phyloP scores from a whole-genome alignment of 148 eudicot genomes.

The Cornus suecica region DNA sequence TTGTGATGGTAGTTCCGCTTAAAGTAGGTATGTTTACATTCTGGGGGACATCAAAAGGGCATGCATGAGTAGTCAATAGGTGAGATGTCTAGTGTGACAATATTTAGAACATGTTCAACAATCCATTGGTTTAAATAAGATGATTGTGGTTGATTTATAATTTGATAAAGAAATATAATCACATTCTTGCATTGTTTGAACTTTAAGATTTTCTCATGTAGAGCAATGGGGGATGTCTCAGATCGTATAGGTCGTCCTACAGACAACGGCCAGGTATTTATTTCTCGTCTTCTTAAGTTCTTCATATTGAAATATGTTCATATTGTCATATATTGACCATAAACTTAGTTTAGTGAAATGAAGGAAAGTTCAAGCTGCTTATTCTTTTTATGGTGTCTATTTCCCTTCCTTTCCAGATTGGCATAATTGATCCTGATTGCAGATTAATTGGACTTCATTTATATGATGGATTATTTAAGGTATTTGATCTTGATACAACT shows the following conservation, averaged over 20 bases:
- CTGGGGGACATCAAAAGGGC: too few species aligned
- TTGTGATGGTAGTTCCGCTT: too few species aligned
- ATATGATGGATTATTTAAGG: constrained; percentile 95
- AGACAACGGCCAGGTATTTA: constrained; percentile 83
- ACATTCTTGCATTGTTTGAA: neutral
- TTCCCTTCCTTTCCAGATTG: constrained; percentile 46
- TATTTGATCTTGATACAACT: constrained; percentile 23
- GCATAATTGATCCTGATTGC: constrained; percentile 98
- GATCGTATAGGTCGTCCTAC: constrained; percentile 98
- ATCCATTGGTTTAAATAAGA: neutral
- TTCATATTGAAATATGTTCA: neutral
- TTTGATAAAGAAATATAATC: neutral
- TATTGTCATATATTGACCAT: neutral
- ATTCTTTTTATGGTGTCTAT: neutral
- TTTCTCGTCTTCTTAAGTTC: neutral
- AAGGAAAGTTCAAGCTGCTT: neutral
- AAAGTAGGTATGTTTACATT: too few species aligned
- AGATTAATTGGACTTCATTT: constrained; percentile 96
- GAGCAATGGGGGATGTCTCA: constrained; percentile 98
- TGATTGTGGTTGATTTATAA: neutral
- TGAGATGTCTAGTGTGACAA: neutral
- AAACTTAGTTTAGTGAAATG: neutral
- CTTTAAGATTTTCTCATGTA: constrained; percentile 28
- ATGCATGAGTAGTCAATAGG: neutral
- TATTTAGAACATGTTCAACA: neutral